Evolutionary conservation across 148 eudicot species (phyloP).

Genomic region (Rhododendron simsii): DNA sequence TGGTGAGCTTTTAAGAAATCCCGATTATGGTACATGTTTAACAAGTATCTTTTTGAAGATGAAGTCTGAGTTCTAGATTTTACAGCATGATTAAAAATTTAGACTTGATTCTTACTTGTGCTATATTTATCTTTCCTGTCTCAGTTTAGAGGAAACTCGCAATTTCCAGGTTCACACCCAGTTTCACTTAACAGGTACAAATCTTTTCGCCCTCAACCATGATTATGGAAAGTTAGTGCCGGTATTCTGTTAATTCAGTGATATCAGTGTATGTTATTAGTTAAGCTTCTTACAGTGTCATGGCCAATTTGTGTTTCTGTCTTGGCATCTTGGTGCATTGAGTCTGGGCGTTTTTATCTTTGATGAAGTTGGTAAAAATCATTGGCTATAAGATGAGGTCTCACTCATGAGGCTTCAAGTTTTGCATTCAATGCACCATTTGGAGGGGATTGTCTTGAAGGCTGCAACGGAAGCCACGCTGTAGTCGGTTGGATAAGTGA

Average conservation of each 20-base stretch:
- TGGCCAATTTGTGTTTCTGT: background rate
- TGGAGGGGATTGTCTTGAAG: background rate
- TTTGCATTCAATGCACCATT: background rate
- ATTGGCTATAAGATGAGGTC: background rate
- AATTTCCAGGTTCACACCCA: constrained; percentile 98
- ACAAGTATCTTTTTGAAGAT: background rate
- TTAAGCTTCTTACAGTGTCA: background rate
- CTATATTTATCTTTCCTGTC: constrained; percentile 2
- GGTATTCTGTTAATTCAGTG: background rate
- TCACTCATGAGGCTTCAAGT: background rate
- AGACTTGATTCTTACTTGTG: background rate
- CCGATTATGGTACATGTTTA: background rate
- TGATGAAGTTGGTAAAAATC: background rate
- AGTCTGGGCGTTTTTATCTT: background rate
- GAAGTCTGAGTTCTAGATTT: background rate
- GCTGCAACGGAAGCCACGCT: background rate
- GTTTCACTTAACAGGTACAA: constrained; percentile 86
- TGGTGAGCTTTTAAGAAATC: background rate
- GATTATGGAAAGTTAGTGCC: background rate
- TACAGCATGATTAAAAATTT: background rate
- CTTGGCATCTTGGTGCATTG: background rate
- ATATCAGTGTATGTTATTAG: background rate
- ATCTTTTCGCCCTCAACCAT: background rate
- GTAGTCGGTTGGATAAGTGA: background rate
- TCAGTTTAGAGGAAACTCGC: constrained; percentile 60